These are phyloP conservation scores for Evansstolkia leycettana DNA, from an alignment of 495 filamentous ascomycete species.

Conservation along the genomic window DNA sequence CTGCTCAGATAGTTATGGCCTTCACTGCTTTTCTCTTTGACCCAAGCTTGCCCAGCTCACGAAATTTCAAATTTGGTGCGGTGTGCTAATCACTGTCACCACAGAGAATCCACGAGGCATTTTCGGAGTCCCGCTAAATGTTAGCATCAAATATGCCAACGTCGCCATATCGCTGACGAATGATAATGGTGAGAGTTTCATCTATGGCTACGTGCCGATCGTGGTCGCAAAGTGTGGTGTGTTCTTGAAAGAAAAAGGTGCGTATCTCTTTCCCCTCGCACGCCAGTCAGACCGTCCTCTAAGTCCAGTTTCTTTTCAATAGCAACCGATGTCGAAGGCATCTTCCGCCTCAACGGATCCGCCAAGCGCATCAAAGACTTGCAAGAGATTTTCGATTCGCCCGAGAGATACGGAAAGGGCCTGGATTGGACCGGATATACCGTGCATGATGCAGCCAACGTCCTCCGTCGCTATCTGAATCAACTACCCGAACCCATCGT, in stretches of 20 bases:
- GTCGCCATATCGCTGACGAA: slow-evolving; percentile 95
- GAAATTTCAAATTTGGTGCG: not conserved
- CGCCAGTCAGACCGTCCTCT: not conserved
- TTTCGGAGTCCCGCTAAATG: slow-evolving; percentile 87
- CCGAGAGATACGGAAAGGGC: slow-evolving; percentile 93
- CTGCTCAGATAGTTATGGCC: too few species aligned
- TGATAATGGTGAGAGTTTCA: slow-evolving; percentile 82
- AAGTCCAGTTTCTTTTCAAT: slow-evolving; percentile 2
- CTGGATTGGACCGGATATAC: slow-evolving; percentile 96
- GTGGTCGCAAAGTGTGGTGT: slow-evolving; percentile 98
- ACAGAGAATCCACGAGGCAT: slow-evolving; percentile 45
- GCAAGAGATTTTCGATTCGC: slow-evolving; percentile 81
- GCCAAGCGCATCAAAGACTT: slow-evolving; percentile 97
- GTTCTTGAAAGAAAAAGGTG: slow-evolving; percentile 96
- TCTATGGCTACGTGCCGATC: slow-evolving; percentile 97
- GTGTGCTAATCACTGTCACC: slow-evolving; percentile 2
- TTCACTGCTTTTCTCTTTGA: slow-evolving; percentile 1
- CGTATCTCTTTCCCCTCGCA: slow-evolving; percentile 8
- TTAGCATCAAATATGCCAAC: slow-evolving; percentile 96
- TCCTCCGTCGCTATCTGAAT: slow-evolving; percentile 89
- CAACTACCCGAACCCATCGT: slow-evolving; percentile 92
- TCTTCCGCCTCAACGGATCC: slow-evolving; percentile 93
- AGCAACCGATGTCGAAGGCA: slow-evolving; percentile 96
- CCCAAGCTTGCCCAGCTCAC: not conserved
- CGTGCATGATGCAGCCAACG: slow-evolving; percentile 96